These are phyloP conservation scores for Hanseniaspora meyeri DNA, from an alignment of 805 yeast species.

Conservation along the genomic window DNA sequence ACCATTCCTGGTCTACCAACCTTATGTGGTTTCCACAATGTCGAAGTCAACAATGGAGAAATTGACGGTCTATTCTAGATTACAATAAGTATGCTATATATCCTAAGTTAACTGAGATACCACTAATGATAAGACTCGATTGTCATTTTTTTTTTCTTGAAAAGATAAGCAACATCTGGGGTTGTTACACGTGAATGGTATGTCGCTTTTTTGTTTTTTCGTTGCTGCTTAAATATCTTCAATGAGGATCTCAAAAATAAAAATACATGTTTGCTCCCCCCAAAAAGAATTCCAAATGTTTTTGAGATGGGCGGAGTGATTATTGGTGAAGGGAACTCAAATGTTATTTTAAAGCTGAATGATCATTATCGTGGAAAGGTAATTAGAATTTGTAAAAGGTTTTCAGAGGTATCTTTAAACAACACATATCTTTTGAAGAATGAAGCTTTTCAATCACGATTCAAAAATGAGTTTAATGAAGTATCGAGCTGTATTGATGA, in stretches of 20 bases:
- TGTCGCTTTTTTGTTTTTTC: not conserved
- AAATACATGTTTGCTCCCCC: no score
- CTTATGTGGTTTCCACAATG: constrained; percentile 76
- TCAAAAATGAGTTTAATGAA: not conserved
- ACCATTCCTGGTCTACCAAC: constrained; percentile 82
- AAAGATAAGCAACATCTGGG: no score
- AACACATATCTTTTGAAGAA: not conserved
- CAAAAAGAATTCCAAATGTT: no score
- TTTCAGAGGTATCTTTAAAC: not conserved
- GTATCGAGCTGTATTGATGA: not conserved
- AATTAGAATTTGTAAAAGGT: constrained; percentile 5
- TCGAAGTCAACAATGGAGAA: constrained; percentile 71
- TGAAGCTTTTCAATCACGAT: not conserved
- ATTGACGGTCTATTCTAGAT: constrained; percentile 62
- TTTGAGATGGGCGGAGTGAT: not conserved
- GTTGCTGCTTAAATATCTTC: no score
- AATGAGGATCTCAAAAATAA: no score
- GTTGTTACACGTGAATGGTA: not conserved
- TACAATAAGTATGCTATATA: not conserved
- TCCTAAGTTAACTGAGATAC: not conserved
- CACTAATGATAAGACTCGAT: not conserved
- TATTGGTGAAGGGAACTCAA: constrained; percentile 9
- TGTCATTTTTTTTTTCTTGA: no score
- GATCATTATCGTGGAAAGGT: not conserved
- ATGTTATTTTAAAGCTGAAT: not conserved